These are phyloP conservation scores for Arachnomyces sp. DNA, from an alignment of 2,329 filamentous ascomycete genomes.

Conservation along the genomic window DNA sequence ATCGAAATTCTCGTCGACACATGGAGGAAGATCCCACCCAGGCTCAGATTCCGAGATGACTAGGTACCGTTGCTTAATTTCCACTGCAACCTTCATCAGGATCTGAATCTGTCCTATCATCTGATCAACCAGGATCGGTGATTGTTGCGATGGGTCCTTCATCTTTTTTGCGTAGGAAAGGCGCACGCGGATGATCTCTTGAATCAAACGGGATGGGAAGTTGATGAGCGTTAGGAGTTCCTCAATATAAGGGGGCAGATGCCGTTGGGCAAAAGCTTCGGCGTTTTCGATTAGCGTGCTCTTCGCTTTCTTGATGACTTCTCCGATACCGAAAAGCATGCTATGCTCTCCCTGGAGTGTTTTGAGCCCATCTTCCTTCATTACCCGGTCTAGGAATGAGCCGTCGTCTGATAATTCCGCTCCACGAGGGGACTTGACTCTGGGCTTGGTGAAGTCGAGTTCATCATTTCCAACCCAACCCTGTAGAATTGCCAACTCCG, in stretches of 20 bases:
- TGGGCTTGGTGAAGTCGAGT: slow-evolving; percentile 76
- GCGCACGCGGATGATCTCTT: slow-evolving; percentile 90
- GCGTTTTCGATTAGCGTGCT: slow-evolving; percentile 81
- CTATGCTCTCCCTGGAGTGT: slow-evolving; percentile 77
- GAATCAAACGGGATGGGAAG: slow-evolving; percentile 89
- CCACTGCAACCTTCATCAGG: slow-evolving; percentile 79
- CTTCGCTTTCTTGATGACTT: slow-evolving; percentile 89
- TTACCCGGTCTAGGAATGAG: slow-evolving; percentile 84
- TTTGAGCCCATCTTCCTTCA: slow-evolving; percentile 92
- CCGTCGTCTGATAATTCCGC: slow-evolving; percentile 79
- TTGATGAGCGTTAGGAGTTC: slow-evolving; percentile 94
- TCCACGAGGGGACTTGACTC: slow-evolving; percentile 59
- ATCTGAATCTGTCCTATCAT: slow-evolving; percentile 98
- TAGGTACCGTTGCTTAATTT: slow-evolving; percentile 84
- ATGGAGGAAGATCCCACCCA: slow-evolving; percentile 91
- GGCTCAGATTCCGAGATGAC: slow-evolving; percentile 76
- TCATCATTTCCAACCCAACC: slow-evolving; percentile 97
- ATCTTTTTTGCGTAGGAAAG: slow-evolving; percentile 89
- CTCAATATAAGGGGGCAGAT: slow-evolving; percentile 92
- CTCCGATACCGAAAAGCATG: slow-evolving; percentile 75
- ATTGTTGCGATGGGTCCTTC: slow-evolving; percentile 89
- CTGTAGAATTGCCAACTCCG: slow-evolving; percentile 80
- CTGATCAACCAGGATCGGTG: slow-evolving; percentile 89
- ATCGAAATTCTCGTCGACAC: slow-evolving; percentile 95
- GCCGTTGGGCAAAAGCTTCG: slow-evolving; percentile 73